A percentile compares a stretch with the other conserved stretches of the same genome.
phyloP scores from a whole-genome alignment of 331 rosid species.

The Saraca asoca region DNA sequence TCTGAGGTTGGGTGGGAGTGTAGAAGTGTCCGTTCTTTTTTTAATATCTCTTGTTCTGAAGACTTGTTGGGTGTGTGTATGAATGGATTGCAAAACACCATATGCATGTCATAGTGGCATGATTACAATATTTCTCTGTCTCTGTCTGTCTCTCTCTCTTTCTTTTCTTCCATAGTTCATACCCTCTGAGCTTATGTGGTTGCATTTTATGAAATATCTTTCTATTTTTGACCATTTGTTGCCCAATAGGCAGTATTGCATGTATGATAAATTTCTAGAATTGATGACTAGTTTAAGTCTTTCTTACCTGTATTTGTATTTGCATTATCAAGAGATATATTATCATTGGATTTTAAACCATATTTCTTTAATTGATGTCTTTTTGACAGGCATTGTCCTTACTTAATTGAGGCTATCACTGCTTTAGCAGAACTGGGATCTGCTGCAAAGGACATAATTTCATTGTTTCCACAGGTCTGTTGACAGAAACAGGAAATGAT shows the following conservation, averaged over 20 bases:
- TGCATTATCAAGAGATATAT: slow-evolving; percentile 21
- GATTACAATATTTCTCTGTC: not conserved
- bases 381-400: slow-evolving; percentile 81
- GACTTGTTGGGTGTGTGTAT: not conserved
- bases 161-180: not conserved
- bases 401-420: slow-evolving; percentile 70
- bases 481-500: slow-evolving; percentile 25
- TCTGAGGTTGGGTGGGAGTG: slow-evolving; percentile 21
- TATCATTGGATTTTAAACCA: slow-evolving; percentile 31
- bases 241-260: slow-evolving; percentile 16
- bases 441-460: slow-evolving; percentile 75
- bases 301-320: slow-evolving; percentile 10
- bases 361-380: slow-evolving; percentile 24
- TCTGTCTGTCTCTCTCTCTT: not conserved
- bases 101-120: not conserved
- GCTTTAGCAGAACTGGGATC: slow-evolving; percentile 90
- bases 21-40: not conserved
- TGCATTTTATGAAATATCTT: slow-evolving; percentile 24
- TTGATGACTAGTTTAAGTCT: slow-evolving; percentile 21
- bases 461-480: slow-evolving; percentile 92
- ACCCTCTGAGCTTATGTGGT: slow-evolving; percentile 17
- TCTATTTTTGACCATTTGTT: slow-evolving; percentile 25
- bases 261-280: slow-evolving; percentile 22
- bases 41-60: too few relatives aligned
- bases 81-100: not conserved